Evolutionary conservation across 2,329 filamentous ascomycete genomes (phyloP).

Genomic region (Sarocladiaceae sp.): DNA sequence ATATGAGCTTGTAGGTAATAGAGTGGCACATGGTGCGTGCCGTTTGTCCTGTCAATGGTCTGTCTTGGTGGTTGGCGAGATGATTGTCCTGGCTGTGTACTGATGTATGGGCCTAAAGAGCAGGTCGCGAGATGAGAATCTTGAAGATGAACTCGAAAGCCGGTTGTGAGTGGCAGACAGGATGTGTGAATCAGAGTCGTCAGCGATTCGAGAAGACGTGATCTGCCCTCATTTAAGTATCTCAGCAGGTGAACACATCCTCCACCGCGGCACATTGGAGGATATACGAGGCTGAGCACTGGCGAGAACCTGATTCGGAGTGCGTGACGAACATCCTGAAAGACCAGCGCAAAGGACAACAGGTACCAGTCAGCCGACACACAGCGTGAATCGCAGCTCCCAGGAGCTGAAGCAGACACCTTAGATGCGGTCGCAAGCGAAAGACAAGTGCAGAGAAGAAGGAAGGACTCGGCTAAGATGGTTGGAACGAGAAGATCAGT

Average conservation of each 20-base stretch:
- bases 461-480: conserved; percentile 1
- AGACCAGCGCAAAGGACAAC: no score
- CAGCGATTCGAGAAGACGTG: background rate
- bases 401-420: background rate
- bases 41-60: background rate
- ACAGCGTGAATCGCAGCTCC: no score
- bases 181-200: background rate
- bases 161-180: no score
- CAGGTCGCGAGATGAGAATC: no score
- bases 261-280: background rate
- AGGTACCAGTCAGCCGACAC: no score
- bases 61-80: background rate
- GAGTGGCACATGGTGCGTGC: conserved; percentile 42
- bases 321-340: background rate
- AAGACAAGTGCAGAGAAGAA: no score
- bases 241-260: background rate
- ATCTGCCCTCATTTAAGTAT: background rate
- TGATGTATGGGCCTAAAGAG: no score
- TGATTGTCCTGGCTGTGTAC: no score
- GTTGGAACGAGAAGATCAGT: background rate
- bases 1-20: conserved; percentile 44
- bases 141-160: no score
- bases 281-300: conserved; percentile 2
- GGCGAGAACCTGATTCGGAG: background rate
- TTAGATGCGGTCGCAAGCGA: no score